Base-by-base conservation (phyloP, 2,329 filamentous ascomycete species). In the Colletotrichum lentis region DNA sequence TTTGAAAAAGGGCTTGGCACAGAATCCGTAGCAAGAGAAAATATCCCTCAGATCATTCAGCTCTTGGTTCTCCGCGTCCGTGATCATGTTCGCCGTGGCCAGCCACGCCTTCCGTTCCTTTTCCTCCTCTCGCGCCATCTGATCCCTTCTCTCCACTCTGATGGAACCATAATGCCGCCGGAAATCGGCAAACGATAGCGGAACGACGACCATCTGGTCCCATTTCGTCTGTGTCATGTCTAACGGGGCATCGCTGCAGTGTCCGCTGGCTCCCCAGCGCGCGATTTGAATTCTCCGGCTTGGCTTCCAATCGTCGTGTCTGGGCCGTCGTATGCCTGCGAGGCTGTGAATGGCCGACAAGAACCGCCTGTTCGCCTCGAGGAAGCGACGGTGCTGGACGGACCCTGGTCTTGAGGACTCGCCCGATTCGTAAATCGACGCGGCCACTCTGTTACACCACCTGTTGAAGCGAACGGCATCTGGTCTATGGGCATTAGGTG, bases 351-450 rank as follows among this genome's bases (percentile, higher is more conserved):
- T 64, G 6, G 64, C 64, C 20, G 60, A 64, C 31, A 64, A 27
- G n/a, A 67, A 8, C 12, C 47, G 27, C 39, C 61, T 58, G 47
- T 57, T 64, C 10, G 64, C 64, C 61, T 53, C 60, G 53, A 67
- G 22, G 41, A 58, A 43, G 14, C 64, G 61, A 8, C 44, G n/a
- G 53, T 67, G 41, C 2, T 31, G 39, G 22, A 58, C 47, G 5
- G 46, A 47, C 7, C 61, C 64, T 18, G 3, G 8, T n/a, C 11
- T 14, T 8, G 31, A 16, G 27, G n/a, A 6, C 7, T 20, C 7
- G 0, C 35, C 1, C 5, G 27, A 8, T 2, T n/a, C 18, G 14
- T 31, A 64, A 14, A 64, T 47, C 18, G 35, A n/a, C 3, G 1
- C 0, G 4, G 63, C 22, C 0, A 57, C 3, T 1, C 5, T 18